Conservation (phyloP, 1,139 yeast species). For the Nakaseomyces kungkrabaensis region DNA sequence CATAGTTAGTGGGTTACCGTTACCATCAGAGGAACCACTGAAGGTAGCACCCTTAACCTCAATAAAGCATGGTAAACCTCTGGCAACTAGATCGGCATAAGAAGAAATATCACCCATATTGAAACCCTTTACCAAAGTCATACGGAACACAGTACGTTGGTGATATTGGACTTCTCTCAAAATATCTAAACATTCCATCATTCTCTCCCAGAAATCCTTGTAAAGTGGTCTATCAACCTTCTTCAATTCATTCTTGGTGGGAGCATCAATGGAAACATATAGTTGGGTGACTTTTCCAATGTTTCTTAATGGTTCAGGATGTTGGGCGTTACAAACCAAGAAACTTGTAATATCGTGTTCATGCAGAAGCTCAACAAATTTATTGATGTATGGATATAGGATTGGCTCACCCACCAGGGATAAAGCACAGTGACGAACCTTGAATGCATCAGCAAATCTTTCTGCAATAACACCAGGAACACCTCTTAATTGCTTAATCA, state of each 20-base stretch:
- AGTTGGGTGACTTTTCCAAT: constrained; percentile 76
- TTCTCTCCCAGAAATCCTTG: constrained; percentile 88
- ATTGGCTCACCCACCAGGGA: constrained; percentile 93
- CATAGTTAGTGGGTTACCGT: constrained; percentile 88
- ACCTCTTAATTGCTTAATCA: constrained; percentile 89
- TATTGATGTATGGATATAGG: constrained; percentile 83
- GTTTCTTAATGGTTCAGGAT: constrained; percentile 68
- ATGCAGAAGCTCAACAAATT: constrained; percentile 72
- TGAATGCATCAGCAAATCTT: constrained; percentile 82
- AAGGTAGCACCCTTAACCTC: constrained; percentile 93
- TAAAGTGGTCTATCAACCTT: constrained; percentile 82
- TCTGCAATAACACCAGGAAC: constrained; percentile 91
- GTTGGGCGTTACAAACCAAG: constrained; percentile 91
- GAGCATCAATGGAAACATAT: constrained; percentile 88
- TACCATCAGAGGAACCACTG: constrained; percentile 74
- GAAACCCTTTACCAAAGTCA: constrained; percentile 86
- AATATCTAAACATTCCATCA: constrained; percentile 71
- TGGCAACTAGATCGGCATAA: constrained; percentile 81
- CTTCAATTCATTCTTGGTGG: constrained; percentile 69
- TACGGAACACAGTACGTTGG: constrained; percentile 84
- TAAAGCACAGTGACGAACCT: constrained; percentile 82
- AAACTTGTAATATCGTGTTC: constrained; percentile 72
- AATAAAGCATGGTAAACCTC: constrained; percentile 77
- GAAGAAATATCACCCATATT: constrained; percentile 74
- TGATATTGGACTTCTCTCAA: constrained; percentile 60